Percentiles rank a stretch among this genome's conserved stretches.
Evolutionary conservation across 139 green algal species (phyloP).

Genomic region (Pleodorina starrii): DNA sequence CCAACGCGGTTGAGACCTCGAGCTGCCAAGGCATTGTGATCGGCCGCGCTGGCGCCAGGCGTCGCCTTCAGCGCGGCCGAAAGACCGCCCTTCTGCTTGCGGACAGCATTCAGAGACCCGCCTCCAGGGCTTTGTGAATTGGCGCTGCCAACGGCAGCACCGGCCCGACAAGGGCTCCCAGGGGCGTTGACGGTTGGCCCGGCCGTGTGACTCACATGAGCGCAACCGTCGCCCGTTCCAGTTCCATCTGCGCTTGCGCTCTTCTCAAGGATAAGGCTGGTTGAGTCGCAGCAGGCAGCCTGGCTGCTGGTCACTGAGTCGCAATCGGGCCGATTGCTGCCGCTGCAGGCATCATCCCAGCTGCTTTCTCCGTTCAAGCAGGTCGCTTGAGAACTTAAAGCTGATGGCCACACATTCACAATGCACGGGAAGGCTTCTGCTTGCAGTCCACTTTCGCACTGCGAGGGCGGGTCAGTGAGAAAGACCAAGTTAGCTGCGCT

Average conservation of each 20-base stretch:
- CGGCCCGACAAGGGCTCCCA: background rate
- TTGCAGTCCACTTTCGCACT: no score
- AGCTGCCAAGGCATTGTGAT: background rate
- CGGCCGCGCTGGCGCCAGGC: background rate
- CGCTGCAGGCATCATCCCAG: background rate
- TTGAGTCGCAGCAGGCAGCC: background rate
- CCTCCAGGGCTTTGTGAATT: background rate
- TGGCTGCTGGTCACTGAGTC: background rate
- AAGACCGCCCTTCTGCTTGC: background rate
- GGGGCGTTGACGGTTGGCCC: background rate
- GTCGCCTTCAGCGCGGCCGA: background rate
- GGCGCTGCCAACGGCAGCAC: background rate
- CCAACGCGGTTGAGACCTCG: background rate
- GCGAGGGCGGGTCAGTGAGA: background rate
- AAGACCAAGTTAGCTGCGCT: background rate
- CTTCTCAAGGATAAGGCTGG: background rate
- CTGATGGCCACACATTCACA: slow-evolving; percentile 1
- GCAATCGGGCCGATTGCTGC: background rate
- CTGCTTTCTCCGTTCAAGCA: background rate
- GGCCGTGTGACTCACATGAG: background rate
- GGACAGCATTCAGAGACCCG: background rate
- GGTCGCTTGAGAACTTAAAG: background rate
- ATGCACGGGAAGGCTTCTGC: background rate
- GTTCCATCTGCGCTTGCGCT: no score
- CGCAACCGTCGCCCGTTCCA: background rate